Base-by-base conservation (phyloP, 139 green algal species). In the Coelastrella sp. region DNA sequence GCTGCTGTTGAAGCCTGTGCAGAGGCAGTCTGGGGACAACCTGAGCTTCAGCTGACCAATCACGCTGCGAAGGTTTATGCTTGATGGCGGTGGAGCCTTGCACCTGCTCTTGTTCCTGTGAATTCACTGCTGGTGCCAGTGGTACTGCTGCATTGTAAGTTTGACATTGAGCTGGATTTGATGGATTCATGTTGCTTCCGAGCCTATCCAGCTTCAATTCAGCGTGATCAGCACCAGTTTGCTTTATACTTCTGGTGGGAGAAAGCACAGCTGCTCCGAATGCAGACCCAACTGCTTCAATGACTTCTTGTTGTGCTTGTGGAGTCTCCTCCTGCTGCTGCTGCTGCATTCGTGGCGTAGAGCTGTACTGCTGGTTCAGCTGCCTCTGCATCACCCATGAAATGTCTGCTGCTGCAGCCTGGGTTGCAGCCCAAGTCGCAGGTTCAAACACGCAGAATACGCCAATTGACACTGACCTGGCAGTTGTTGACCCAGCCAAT, bases 21-120 rank as follows among this genome's bases (percentile, higher is more conserved):
- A 50, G 35, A 13, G 21, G 66, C 66, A 74, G 66, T 27, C 50
- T 74, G 27, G 62, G 62, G 6, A 71, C 66, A 74, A 9, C n/a
- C n/a, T n/a, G n/a, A n/a, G n/a, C n/a, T n/a, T n/a, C n/a, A n/a
- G n/a, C n/a, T n/a, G n/a, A n/a, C n/a, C n/a, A n/a, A n/a, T n/a
- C n/a, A n/a, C n/a, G n/a, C n/a, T n/a, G n/a, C n/a, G n/a, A n/a
- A n/a, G n/a, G n/a, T n/a, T 71, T 27, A 23, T 3, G 5, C 21
- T 17, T 50, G 11, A 21, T 80, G 32, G 63, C 27, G 2, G n/a
- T 27, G 15, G 37, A 7, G 13, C 9, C 68, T 78, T 35, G 35
- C 68, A 23, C 62, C 17, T 69, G 62, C 23, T 41, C 27, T 3
- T 27, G 53, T 32, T 27, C 17, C 11, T 38, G 62, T n/a, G n/a